A percentile compares a stretch with the other conserved stretches of the same genome.
Evolutionary conservation across 495 filamentous ascomycete genomes (phyloP).

Genomic region (Neurospora sublineolata): DNA sequence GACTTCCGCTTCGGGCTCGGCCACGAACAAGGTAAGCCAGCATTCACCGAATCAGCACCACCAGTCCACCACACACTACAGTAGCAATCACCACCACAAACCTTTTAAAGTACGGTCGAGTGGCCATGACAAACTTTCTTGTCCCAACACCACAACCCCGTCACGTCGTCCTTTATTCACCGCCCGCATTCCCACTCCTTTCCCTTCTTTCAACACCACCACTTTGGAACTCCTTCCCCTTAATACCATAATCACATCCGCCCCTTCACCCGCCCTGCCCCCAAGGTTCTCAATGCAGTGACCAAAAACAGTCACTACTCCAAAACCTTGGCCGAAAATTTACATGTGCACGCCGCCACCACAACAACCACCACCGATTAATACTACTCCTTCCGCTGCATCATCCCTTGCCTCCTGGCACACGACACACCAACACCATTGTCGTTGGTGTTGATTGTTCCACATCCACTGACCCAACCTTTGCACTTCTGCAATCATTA

Average conservation of each 20-base stretch:
- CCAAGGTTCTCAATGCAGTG: neutral
- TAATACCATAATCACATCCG: slow-evolving; percentile 6
- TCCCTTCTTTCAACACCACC: slow-evolving; percentile 6
- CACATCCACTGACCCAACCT: slow-evolving; percentile 13
- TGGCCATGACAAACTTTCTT: neutral
- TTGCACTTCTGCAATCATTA: slow-evolving; percentile 20
- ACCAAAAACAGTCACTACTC: neutral
- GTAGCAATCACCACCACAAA: neutral
- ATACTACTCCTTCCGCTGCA: neutral
- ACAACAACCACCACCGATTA: neutral
- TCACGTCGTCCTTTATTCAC: slow-evolving; percentile 6
- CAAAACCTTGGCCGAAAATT: neutral
- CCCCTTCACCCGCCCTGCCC: slow-evolving; percentile 3
- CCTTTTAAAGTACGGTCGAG: neutral
- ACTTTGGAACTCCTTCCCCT: neutral
- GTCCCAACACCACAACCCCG: slow-evolving; percentile 3
- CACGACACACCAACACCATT: slow-evolving; percentile 1
- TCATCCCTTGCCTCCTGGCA: slow-evolving; percentile 1
- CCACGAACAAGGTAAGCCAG: slow-evolving; percentile 21
- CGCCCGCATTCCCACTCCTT: slow-evolving; percentile 5
- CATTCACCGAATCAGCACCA: neutral
- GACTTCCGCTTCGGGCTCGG: neutral
- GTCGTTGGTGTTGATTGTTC: too few species aligned
- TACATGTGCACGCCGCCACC: neutral
- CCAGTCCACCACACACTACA: neutral